Conservation (phyloP, 306 rosid species). For the Canavalia gladiata region DNA sequence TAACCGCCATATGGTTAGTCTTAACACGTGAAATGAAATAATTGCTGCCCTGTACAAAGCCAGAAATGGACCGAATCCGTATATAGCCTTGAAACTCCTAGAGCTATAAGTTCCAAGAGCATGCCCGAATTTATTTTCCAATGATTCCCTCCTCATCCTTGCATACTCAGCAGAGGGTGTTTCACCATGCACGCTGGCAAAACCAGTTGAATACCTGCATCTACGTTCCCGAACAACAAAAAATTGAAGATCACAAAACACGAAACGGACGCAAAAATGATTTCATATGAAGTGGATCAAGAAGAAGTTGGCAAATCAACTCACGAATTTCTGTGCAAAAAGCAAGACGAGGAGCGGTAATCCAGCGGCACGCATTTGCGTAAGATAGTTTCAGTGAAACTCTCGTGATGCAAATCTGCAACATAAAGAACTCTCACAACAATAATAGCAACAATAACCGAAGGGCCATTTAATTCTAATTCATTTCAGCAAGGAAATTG, state of each 20-base stretch:
- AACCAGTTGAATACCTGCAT: slow-evolving; percentile 81
- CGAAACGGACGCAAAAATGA: slow-evolving; percentile 5
- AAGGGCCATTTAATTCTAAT: slow-evolving; percentile 27
- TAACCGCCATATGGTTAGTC: slow-evolving; percentile 76
- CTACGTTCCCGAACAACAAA: slow-evolving; percentile 45
- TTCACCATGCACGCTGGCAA: slow-evolving; percentile 93
- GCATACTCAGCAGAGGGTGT: slow-evolving; percentile 93
- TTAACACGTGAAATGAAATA: slow-evolving; percentile 83
- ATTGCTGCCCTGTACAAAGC: slow-evolving; percentile 90
- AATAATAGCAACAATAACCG: slow-evolving; percentile 25
- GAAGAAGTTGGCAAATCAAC: slow-evolving; percentile 41
- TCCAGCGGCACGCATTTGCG: slow-evolving; percentile 61
- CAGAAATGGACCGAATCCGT: slow-evolving; percentile 84
- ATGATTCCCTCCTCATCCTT: slow-evolving; percentile 83
- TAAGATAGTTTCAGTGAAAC: slow-evolving; percentile 47
- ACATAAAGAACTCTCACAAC: slow-evolving; percentile 6
- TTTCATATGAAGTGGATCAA: slow-evolving; percentile 3
- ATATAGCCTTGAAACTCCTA: slow-evolving; percentile 67
- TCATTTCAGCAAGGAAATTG: slow-evolving; percentile 10
- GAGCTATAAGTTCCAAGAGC: slow-evolving; percentile 78
- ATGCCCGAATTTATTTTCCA: slow-evolving; percentile 82
- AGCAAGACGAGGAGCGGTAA: slow-evolving; percentile 53
- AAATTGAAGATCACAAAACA: not conserved
- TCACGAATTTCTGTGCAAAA: slow-evolving; percentile 70
- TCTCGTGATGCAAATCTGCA: slow-evolving; percentile 62